Conservation (phyloP, 2,329 filamentous ascomycete species). For the Alternaria dauci region DNA sequence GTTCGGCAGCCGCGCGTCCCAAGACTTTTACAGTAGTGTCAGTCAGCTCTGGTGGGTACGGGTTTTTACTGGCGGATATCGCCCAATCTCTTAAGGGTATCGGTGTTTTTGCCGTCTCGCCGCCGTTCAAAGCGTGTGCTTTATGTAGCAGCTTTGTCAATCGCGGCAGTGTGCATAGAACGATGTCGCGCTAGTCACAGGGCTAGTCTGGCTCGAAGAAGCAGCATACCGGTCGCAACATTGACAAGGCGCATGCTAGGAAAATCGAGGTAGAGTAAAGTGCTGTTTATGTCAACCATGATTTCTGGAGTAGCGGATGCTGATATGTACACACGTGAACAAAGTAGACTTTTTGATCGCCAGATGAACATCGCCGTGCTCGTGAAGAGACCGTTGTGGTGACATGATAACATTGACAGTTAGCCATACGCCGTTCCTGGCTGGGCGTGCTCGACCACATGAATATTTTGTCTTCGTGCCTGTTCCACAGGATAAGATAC, state of each 20-base stretch:
- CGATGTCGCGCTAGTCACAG: background rate
- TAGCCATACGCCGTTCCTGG: conserved; percentile 8
- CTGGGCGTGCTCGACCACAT: conserved; percentile 12
- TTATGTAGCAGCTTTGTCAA: background rate
- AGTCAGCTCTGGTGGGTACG: background rate
- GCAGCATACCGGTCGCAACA: background rate
- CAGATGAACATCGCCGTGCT: conserved; percentile 13
- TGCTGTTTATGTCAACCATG: background rate
- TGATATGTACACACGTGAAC: conserved; percentile 5
- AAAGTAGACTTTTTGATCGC: conserved; percentile 7
- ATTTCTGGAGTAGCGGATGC: background rate
- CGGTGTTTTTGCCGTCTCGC: background rate
- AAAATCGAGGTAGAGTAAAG: background rate
- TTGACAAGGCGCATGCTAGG: background rate
- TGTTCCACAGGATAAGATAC: conserved; percentile 22
- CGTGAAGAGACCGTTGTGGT: conserved; percentile 11
- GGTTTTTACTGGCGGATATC: background rate
- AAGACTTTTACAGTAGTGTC: background rate
- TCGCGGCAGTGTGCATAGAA: background rate
- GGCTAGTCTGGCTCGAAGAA: background rate
- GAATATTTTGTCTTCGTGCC: conserved; percentile 24
- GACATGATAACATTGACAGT: conserved; percentile 30
- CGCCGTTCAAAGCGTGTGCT: background rate
- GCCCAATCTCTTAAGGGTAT: background rate
- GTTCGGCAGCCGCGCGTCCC: background rate